phyloP scores from a whole-genome alignment of 768 basidiomycete genomes.

The Cyclocybe cylindracea region DNA sequence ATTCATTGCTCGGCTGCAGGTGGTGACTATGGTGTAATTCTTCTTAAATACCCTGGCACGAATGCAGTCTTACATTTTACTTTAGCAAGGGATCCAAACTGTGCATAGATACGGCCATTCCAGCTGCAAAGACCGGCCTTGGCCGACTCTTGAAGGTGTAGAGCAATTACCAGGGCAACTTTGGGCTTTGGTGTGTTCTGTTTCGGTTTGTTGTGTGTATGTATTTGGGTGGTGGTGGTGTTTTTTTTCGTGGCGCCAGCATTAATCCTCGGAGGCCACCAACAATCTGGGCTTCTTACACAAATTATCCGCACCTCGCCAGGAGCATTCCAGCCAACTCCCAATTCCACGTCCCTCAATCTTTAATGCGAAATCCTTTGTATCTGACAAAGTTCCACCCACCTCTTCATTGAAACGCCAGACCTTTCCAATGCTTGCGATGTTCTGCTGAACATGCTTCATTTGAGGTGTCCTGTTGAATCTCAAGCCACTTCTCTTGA shows the following conservation, averaged over 20 bases:
- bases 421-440: not conserved
- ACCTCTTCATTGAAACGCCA: not conserved
- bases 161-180: not conserved
- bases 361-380: not conserved
- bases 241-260: not conserved
- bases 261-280: not conserved
- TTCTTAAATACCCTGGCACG: not conserved
- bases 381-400: not conserved
- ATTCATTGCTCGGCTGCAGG: not conserved
- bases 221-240: too few species aligned
- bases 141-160: not conserved
- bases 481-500: too few species aligned
- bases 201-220: too few species aligned
- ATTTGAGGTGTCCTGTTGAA: too few species aligned
- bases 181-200: too few species aligned
- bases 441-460: not conserved
- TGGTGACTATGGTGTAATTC: constrained; percentile 4
- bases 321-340: not conserved
- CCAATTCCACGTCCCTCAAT: not conserved
- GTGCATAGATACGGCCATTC: too few species aligned
- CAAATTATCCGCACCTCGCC: not conserved
- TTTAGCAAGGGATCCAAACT: too few species aligned
- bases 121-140: too few species aligned
- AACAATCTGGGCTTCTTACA: not conserved
- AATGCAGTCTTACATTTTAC: not conserved